Evolutionary conservation across 169 alveolate species (phyloP).

Genomic region (Besnoitia besnoiti): DNA sequence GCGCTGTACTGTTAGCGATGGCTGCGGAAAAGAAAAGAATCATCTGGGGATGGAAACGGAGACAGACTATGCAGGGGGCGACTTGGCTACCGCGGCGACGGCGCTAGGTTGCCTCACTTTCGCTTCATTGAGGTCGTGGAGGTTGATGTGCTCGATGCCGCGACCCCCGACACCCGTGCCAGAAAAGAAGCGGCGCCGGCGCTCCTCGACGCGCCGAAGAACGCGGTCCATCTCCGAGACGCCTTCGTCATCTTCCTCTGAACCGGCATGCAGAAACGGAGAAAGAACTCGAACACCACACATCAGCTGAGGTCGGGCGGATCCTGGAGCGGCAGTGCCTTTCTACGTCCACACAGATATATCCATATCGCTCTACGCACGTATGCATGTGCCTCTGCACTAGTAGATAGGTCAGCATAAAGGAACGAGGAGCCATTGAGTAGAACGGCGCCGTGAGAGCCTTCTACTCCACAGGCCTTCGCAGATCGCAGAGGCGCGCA

Average conservation of each 20-base stretch:
- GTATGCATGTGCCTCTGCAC: neutral
- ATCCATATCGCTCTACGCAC: neutral
- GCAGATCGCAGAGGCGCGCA: too few species aligned
- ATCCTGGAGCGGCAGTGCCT: conserved; percentile 4
- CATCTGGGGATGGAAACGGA: neutral
- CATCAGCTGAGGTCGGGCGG: neutral
- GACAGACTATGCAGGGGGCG: neutral
- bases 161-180: neutral
- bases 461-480: too few species aligned
- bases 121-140: conserved; percentile 8
- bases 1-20: too few species aligned
- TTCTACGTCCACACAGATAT: neutral
- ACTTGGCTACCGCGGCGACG: neutral
- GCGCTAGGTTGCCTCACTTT: neutral
- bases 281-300: neutral
- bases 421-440: neutral
- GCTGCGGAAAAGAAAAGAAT: neutral
- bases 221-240: conserved; percentile 32
- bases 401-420: neutral
- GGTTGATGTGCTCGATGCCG: neutral
- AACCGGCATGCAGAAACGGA: neutral
- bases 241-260: conserved; percentile 43
- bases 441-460: too few species aligned
- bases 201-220: neutral
- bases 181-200: neutral